A percentile compares a stretch with the other conserved stretches of the same genome.
Conservation (phyloP, 371 early-diverging fungal species). For the Synchytrium microbalum region DNA sequence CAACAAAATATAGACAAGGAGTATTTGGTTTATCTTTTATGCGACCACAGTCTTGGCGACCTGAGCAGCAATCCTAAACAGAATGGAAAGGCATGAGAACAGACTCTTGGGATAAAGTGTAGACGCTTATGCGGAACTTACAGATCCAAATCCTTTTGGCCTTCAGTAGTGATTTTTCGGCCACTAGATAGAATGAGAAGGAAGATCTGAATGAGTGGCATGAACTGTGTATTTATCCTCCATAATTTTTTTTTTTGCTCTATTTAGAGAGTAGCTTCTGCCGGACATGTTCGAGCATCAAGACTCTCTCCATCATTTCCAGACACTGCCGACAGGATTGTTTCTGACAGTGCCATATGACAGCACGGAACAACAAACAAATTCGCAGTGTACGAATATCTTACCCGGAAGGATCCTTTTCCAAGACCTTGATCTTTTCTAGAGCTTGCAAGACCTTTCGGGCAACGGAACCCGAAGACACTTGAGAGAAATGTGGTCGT, state of each 20-base stretch:
- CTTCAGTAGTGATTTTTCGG: conserved; percentile 43
- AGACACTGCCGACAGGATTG: neutral
- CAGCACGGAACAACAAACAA: conserved; percentile 3
- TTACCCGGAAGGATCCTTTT: conserved; percentile 84
- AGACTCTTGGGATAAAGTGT: neutral
- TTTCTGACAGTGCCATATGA: neutral
- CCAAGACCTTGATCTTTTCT: conserved; percentile 94
- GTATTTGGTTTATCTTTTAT: neutral
- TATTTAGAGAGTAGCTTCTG: neutral
- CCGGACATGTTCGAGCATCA: neutral
- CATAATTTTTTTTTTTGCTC: neutral
- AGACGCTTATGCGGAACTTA: neutral
- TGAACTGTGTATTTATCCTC: neutral
- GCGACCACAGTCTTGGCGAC: conserved; percentile 18
- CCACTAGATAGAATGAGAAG: conserved; percentile 24
- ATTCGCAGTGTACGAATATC: too few species aligned
- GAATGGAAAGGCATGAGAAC: conserved; percentile 6
- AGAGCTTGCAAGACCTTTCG: conserved; percentile 95
- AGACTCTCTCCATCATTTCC: conserved; percentile 6
- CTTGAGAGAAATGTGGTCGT: conserved; percentile 85
- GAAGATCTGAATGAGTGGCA: neutral
- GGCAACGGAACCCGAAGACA: conserved; percentile 83
- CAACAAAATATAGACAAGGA: neutral
- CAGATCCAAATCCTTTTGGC: conserved; percentile 55
- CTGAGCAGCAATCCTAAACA: conserved; percentile 30